phyloP scores from a whole-genome alignment of 78 protist species.

The Andalucia godoyi region DNA sequence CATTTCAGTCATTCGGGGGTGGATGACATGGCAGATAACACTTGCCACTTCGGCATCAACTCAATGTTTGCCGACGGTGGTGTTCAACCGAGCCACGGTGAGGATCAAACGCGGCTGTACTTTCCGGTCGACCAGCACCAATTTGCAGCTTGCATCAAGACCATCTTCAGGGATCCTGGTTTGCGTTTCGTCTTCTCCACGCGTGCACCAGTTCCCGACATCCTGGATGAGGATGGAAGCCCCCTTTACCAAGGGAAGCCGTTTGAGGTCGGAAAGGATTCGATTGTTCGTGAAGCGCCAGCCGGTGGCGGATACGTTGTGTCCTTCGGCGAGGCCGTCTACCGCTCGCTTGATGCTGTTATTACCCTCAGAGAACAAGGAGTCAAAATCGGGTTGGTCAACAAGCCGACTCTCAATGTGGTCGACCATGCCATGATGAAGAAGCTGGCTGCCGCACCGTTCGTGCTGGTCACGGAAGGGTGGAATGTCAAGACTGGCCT shows the following conservation, averaged over 20 bases:
- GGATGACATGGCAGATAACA: slow-evolving; percentile 18
- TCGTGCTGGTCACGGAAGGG: slow-evolving; percentile 9
- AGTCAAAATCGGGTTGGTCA: slow-evolving; percentile 5
- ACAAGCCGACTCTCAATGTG: slow-evolving; percentile 14
- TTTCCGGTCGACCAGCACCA: slow-evolving; percentile 17
- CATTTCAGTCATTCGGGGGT: slow-evolving; percentile 18
- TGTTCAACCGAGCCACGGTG: not conserved
- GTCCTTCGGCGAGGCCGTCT: slow-evolving; percentile 20
- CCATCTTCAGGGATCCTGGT: not conserved
- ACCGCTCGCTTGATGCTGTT: slow-evolving; percentile 17
- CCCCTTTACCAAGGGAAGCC: not conserved
- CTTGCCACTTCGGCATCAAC: slow-evolving; percentile 30
- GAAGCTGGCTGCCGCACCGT: not conserved
- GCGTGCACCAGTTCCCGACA: not conserved
- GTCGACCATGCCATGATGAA: slow-evolving; percentile 8
- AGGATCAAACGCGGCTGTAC: slow-evolving; percentile 1
- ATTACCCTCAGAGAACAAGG: slow-evolving; percentile 6
- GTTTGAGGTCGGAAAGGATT: slow-evolving; percentile 16
- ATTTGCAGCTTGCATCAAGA: not conserved
- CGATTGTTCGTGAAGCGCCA: slow-evolving; percentile 5
- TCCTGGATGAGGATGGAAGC: slow-evolving; percentile 7
- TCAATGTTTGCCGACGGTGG: slow-evolving; percentile 23
- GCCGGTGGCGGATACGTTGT: slow-evolving; percentile 1
- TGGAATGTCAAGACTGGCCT: slow-evolving; percentile 14
- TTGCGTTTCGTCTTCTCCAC: slow-evolving; percentile 21